Percentiles rank a stretch among this genome's conserved stretches.
Evolutionary conservation across 108 stramenopile genomes (phyloP).

Genomic region (Epipyxis sp.): DNA sequence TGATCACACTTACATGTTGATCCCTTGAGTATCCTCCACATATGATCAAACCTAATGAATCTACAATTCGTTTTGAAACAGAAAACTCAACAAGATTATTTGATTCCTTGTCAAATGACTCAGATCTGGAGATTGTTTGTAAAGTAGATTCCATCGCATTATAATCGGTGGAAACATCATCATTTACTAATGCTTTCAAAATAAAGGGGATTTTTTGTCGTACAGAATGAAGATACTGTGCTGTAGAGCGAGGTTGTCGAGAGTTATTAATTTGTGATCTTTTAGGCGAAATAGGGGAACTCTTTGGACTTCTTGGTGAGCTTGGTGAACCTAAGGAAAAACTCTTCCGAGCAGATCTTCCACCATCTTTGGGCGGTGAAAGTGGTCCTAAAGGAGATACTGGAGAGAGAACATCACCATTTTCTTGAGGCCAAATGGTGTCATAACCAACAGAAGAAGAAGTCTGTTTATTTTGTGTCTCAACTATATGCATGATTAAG

Average conservation of each 20-base stretch:
- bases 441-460: conserved; percentile 1
- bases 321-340: background rate
- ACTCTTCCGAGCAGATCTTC: background rate
- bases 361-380: background rate
- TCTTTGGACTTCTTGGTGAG: conserved; percentile 4
- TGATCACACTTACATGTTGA: background rate
- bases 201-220: conserved; percentile 17
- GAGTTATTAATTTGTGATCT: background rate
- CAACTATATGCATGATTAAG: conserved; percentile 6
- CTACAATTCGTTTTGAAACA: background rate
- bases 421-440: conserved; percentile 6
- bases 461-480: background rate
- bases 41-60: background rate
- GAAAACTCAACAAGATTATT: background rate
- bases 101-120: too few relatives aligned
- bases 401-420: conserved; percentile 18
- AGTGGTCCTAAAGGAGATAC: conserved; percentile 1
- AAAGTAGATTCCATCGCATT: background rate
- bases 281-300: background rate
- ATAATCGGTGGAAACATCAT: background rate
- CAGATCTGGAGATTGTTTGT: too few relatives aligned
- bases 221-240: conserved; percentile 22
- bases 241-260: background rate
- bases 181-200: background rate
- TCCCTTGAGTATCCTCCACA: conserved; percentile 21